phyloP scores from a whole-genome alignment of 768 basidiomycete species.

The Boletus subcaerulescens region DNA sequence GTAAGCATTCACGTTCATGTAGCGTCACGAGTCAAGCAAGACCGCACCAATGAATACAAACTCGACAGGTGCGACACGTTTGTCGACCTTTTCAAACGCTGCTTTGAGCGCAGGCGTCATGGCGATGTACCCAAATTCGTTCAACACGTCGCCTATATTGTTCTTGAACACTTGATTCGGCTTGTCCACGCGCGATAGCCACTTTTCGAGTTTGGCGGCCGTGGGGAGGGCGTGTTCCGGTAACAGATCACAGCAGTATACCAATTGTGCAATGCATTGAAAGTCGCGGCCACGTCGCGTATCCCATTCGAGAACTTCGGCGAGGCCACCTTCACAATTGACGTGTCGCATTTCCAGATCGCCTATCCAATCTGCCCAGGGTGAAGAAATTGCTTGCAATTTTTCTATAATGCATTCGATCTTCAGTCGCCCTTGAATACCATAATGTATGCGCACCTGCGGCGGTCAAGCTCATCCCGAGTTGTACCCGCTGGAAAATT shows the following conservation, averaged over 20 bases:
- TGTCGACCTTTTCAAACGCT: conserved; percentile 52
- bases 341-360: conserved; percentile 58
- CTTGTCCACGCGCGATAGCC: conserved; percentile 31
- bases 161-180: conserved; percentile 51
- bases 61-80: conserved; percentile 68
- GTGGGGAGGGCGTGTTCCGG: conserved; percentile 49
- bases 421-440: background rate
- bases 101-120: conserved; percentile 35
- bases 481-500: conserved; percentile 78
- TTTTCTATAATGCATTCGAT: conserved; percentile 52
- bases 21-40: background rate
- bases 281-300: conserved; percentile 72
- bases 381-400: conserved; percentile 72
- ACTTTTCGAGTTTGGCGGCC: conserved; percentile 53
- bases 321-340: conserved; percentile 56
- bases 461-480: conserved; percentile 71
- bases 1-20: background rate
- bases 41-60: conserved; percentile 76
- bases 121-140: conserved; percentile 55
- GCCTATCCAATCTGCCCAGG: conserved; percentile 65
- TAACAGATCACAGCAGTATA: conserved; percentile 61
- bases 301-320: conserved; percentile 56
- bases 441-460: conserved; percentile 46
- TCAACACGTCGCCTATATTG: conserved; percentile 52
- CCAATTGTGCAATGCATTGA: conserved; percentile 67